Percentiles rank a stretch among this genome's conserved stretches.
These are phyloP conservation scores for Penicillium herquei DNA, from an alignment of 495 filamentous ascomycete genomes.

Conservation along the genomic window DNA sequence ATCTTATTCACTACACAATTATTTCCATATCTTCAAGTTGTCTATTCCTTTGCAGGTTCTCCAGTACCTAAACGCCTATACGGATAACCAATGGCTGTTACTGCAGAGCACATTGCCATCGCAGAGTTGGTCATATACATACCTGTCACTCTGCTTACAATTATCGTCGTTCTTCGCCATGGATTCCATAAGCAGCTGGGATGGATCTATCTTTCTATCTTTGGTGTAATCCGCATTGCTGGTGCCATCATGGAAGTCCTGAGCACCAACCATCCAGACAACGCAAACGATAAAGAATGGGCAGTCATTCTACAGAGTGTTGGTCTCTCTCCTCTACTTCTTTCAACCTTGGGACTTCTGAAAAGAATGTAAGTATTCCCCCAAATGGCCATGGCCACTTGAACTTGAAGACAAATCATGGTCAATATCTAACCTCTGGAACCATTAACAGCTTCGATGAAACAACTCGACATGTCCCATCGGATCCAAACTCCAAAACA, in stretches of 20 bases:
- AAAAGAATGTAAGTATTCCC: slow-evolving; percentile 16
- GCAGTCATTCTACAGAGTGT: slow-evolving; percentile 14
- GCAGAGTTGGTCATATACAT: slow-evolving; percentile 19
- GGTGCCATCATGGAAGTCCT: slow-evolving; percentile 16
- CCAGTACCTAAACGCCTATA: too few species aligned
- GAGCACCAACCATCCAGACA: slow-evolving; percentile 11
- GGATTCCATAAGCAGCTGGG: slow-evolving; percentile 16
- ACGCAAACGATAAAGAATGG: slow-evolving; percentile 14
- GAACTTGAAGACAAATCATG: too few species aligned
- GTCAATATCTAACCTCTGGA: background rate
- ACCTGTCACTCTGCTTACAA: slow-evolving; percentile 8
- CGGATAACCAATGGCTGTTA: slow-evolving; percentile 7
- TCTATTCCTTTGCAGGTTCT: too few species aligned
- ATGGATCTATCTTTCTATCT: slow-evolving; percentile 20
- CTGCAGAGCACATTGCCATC: slow-evolving; percentile 14
- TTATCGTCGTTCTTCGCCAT: slow-evolving; percentile 13
- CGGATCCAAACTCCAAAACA: slow-evolving; percentile 2
- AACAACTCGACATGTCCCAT: slow-evolving; percentile 3
- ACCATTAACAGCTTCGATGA: slow-evolving; percentile 10
- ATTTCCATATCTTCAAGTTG: too few species aligned
- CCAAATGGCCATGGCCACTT: too few species aligned
- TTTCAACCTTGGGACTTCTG: slow-evolving; percentile 14
- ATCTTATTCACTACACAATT: too few species aligned
- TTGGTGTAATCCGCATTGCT: slow-evolving; percentile 12
- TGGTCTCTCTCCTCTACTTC: slow-evolving; percentile 16